phyloP scores from a whole-genome alignment of 768 basidiomycete species.

The Macrolepiota albuminosa region DNA sequence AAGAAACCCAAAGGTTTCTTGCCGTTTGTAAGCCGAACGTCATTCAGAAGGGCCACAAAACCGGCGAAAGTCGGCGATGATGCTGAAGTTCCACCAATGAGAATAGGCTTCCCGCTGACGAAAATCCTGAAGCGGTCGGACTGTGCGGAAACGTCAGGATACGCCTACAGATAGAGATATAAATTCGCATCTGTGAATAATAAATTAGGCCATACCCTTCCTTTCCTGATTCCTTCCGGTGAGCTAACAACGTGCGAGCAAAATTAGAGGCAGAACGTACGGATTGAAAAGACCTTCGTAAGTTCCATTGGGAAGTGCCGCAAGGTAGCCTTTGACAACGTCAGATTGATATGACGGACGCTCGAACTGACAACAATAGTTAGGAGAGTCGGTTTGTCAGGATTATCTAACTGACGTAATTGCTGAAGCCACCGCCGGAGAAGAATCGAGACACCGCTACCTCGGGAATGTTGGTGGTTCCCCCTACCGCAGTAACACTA shows the following conservation, averaged over 20 bases:
- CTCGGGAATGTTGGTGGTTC: constrained; percentile 56
- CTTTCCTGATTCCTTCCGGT: constrained; percentile 22
- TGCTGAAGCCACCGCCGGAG: constrained; percentile 74
- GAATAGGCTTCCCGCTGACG: constrained; percentile 29
- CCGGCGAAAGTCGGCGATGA: constrained; percentile 61
- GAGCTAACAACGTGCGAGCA: background rate
- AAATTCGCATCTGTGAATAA: background rate
- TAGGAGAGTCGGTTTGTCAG: background rate
- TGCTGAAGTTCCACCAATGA: constrained; percentile 61
- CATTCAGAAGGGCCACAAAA: constrained; percentile 61
- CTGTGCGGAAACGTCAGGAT: constrained; percentile 68
- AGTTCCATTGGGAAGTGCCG: constrained; percentile 37
- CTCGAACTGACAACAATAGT: constrained; percentile 32
- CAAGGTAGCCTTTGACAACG: constrained; percentile 41
- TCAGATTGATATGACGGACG: constrained; percentile 50
- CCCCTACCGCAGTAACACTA: constrained; percentile 73
- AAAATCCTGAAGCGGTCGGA: constrained; percentile 43
- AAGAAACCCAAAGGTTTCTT: constrained; percentile 56
- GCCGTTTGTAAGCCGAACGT: constrained; percentile 43
- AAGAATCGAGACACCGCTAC: constrained; percentile 43
- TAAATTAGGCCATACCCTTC: constrained; percentile 39
- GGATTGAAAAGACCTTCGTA: constrained; percentile 59
- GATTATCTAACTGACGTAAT: constrained; percentile 40
- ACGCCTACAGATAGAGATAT: constrained; percentile 30
- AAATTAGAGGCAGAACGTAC: constrained; percentile 26